A percentile compares a stretch with the other conserved stretches of the same genome.
phyloP scores from a whole-genome alignment of 495 filamentous ascomycete genomes.

The Podospora tetraspora region DNA sequence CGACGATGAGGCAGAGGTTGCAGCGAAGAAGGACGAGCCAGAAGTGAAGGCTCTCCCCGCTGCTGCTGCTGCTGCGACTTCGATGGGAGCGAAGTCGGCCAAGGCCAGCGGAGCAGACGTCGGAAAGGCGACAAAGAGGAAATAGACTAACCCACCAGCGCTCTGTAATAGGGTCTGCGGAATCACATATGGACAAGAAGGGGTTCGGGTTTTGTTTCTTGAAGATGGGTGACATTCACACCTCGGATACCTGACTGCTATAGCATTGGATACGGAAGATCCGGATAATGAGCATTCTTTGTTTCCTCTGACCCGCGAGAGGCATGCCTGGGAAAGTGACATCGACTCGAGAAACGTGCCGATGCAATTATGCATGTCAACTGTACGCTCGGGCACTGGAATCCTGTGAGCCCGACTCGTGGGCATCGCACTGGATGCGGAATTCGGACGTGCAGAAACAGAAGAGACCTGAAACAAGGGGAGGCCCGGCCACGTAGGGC shows the following conservation, averaged over 20 bases:
- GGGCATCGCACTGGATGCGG: slow-evolving; percentile 6
- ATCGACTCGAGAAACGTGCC: neutral
- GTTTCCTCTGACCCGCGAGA: neutral
- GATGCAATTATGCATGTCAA: neutral
- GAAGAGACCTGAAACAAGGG: slow-evolving; percentile 3
- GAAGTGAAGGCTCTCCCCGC: slow-evolving; percentile 14
- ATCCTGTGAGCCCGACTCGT: neutral
- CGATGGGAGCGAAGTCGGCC: neutral
- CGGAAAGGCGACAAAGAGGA: slow-evolving; percentile 46
- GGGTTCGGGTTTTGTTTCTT: too few relatives aligned
- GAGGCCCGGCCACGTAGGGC: slow-evolving; percentile 2
- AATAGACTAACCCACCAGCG: slow-evolving; percentile 22
- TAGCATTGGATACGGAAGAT: neutral
- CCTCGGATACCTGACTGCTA: neutral
- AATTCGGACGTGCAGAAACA: neutral
- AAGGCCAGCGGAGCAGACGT: slow-evolving; percentile 41
- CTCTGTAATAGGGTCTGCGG: neutral
- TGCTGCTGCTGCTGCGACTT: slow-evolving; percentile 20
- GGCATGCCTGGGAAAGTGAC: neutral
- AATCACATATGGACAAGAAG: neutral
- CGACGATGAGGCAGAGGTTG: slow-evolving; percentile 57
- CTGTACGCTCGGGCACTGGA: neutral
- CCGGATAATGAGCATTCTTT: neutral
- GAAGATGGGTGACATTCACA: neutral
- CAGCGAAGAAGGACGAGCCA: slow-evolving; percentile 25